phyloP scores from a whole-genome alignment of 2,329 filamentous ascomycete species.

The Neofusicoccum sp. region DNA sequence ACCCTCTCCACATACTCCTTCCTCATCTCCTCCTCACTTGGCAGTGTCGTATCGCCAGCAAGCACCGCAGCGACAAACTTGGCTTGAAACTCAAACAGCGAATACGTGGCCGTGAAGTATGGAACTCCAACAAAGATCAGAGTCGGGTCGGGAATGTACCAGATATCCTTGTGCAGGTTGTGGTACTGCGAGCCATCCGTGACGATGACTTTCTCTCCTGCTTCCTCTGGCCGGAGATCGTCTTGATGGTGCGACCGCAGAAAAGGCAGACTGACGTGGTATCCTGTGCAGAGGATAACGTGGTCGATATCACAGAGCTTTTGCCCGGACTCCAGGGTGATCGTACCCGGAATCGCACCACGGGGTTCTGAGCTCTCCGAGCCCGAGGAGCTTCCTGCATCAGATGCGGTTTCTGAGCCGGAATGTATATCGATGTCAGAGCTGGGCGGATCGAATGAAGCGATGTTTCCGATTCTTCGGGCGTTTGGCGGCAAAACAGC shows the following conservation, averaged over 20 bases:
- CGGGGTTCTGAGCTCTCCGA: background rate
- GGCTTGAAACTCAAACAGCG: slow-evolving; percentile 68
- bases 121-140: slow-evolving; percentile 64
- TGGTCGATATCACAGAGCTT: slow-evolving; percentile 57
- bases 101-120: slow-evolving; percentile 66
- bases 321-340: slow-evolving; percentile 55
- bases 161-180: slow-evolving; percentile 69
- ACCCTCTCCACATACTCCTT: slow-evolving; percentile 40
- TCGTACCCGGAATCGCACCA: slow-evolving; percentile 48
- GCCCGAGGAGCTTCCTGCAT: background rate
- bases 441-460: slow-evolving; percentile 41
- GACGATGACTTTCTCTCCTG: slow-evolving; percentile 56
- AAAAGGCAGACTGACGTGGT: slow-evolving; percentile 67
- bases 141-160: slow-evolving; percentile 66
- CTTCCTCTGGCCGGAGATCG: slow-evolving; percentile 44
- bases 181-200: slow-evolving; percentile 64
- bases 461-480: slow-evolving; percentile 53
- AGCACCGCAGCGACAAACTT: slow-evolving; percentile 59
- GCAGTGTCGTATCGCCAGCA: slow-evolving; percentile 51
- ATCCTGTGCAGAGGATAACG: slow-evolving; percentile 67
- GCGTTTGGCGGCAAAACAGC: slow-evolving; percentile 55
- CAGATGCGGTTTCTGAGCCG: background rate
- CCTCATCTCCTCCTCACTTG: slow-evolving; percentile 44
- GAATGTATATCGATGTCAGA: background rate
- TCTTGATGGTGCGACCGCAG: slow-evolving; percentile 53